Evolutionary conservation across 768 basidiomycete species (phyloP).

Genomic region (Boletus patriciae): DNA sequence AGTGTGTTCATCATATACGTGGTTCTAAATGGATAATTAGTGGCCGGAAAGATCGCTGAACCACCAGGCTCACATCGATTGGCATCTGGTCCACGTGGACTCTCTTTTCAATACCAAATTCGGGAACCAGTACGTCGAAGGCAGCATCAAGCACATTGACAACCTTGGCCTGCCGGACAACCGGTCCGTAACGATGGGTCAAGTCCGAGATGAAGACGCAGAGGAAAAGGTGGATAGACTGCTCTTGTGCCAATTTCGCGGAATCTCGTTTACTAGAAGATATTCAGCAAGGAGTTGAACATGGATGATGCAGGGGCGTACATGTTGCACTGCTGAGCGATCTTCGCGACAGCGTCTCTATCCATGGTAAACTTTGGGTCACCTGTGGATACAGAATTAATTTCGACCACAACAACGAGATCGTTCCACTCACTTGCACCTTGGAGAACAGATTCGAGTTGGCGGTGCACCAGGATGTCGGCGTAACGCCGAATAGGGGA

Average conservation of each 20-base stretch:
- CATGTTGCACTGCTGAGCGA: conserved; percentile 98
- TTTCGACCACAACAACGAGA: background rate
- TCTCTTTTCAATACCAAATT: conserved; percentile 98
- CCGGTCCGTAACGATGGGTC: conserved; percentile 92
- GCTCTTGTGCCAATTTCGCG: conserved; percentile 89
- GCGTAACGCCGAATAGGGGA: conserved; percentile 93
- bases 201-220: conserved; percentile 94
- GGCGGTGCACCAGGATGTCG: conserved; percentile 93
- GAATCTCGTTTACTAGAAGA: conserved; percentile 80
- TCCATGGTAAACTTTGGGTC: conserved; percentile 96
- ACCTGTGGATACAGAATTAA: conserved; percentile 30
- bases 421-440: conserved; percentile 52
- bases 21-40: conserved; percentile 59
- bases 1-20: conserved; percentile 93
- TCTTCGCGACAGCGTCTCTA: conserved; percentile 94
- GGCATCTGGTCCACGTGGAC: conserved; percentile 99
- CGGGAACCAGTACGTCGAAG: conserved; percentile 93
- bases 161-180: conserved; percentile 92
- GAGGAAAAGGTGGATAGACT: conserved; percentile 92
- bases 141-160: conserved; percentile 96
- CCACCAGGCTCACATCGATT: conserved; percentile 67
- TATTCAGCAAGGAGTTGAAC: conserved; percentile 4
- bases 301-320: conserved; percentile 38
- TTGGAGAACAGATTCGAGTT: conserved; percentile 86
- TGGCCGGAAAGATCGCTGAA: background rate